These are phyloP conservation scores for Cordyceps fumosorosea DNA, from an alignment of 2,329 filamentous ascomycete species.

Conservation along the genomic window DNA sequence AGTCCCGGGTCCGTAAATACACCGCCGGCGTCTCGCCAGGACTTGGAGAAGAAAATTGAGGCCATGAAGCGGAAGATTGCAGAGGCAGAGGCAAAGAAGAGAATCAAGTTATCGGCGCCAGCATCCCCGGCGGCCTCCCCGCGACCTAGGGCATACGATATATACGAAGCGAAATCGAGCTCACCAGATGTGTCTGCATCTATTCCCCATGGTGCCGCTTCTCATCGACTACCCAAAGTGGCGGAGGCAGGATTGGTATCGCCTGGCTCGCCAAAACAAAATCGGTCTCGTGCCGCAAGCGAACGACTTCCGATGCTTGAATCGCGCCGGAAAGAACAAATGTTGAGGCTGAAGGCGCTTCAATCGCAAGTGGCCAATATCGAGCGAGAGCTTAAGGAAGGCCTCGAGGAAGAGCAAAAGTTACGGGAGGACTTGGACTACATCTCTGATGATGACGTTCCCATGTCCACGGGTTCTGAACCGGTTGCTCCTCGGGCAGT, in stretches of 20 bases:
- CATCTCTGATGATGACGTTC: constrained; percentile 11
- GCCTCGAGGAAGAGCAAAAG: constrained; percentile 27
- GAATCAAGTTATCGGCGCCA: constrained; percentile 30
- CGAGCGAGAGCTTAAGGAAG: constrained; percentile 40
- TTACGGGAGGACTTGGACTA: constrained; percentile 24
- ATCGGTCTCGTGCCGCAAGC: constrained; percentile 26
- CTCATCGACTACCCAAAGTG: background rate
- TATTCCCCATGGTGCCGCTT: background rate
- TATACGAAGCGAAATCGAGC: constrained; percentile 5
- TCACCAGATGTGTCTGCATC: background rate
- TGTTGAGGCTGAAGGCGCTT: constrained; percentile 39
- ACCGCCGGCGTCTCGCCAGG: constrained; percentile 31
- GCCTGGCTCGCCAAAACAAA: constrained; percentile 20
- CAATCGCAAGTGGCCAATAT: constrained; percentile 42
- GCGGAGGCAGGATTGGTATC: constrained; percentile 11
- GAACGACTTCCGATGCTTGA: constrained; percentile 31
- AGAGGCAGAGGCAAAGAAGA: constrained; percentile 50
- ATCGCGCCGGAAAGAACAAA: constrained; percentile 31
- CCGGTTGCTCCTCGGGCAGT: background rate
- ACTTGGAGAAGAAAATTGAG: constrained; percentile 50
- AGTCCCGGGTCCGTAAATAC: constrained; percentile 35
- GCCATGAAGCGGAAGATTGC: constrained; percentile 54
- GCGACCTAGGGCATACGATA: constrained; percentile 5
- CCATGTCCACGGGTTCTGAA: background rate
- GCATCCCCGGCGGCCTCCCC: constrained; percentile 25